Conservation (phyloP, 148 eudicot species). For the Oxyria digyna region DNA sequence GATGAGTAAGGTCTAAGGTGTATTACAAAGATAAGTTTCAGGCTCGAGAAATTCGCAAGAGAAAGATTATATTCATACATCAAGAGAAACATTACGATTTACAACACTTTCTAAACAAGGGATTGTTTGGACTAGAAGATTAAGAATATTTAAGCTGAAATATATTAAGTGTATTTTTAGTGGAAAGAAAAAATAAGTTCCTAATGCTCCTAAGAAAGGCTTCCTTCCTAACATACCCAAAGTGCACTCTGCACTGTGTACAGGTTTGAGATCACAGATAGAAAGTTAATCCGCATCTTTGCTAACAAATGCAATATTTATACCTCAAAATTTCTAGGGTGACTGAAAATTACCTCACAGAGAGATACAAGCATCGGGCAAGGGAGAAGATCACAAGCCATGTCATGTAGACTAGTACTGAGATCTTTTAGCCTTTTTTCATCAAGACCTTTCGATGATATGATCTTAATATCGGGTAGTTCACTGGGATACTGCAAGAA, state of each 20-base stretch:
- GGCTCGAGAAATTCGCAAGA: background rate
- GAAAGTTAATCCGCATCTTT: background rate
- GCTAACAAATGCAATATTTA: background rate
- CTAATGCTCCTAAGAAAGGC: background rate
- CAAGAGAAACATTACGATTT: background rate
- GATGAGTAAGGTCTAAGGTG: slow-evolving; percentile 13
- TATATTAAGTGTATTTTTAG: background rate
- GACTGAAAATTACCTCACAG: slow-evolving; percentile 60
- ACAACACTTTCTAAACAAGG: background rate
- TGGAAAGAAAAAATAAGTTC: background rate
- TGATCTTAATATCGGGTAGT: slow-evolving; percentile 55
- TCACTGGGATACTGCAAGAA: slow-evolving; percentile 80
- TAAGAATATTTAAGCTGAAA: background rate
- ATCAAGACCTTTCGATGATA: slow-evolving; percentile 83
- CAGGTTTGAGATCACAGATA: background rate
- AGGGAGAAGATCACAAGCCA: slow-evolving; percentile 64
- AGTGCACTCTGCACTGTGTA: too few species aligned
- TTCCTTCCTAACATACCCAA: background rate
- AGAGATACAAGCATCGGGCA: slow-evolving; percentile 82
- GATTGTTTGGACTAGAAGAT: background rate
- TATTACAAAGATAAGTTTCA: slow-evolving; percentile 1
- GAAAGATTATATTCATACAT: background rate
- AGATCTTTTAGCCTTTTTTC: slow-evolving; percentile 54
- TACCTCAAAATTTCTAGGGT: background rate
- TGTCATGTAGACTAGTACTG: slow-evolving; percentile 32